Base-by-base conservation (phyloP, 2,329 filamentous ascomycete species). In the Ascochyta clinopodiicola region DNA sequence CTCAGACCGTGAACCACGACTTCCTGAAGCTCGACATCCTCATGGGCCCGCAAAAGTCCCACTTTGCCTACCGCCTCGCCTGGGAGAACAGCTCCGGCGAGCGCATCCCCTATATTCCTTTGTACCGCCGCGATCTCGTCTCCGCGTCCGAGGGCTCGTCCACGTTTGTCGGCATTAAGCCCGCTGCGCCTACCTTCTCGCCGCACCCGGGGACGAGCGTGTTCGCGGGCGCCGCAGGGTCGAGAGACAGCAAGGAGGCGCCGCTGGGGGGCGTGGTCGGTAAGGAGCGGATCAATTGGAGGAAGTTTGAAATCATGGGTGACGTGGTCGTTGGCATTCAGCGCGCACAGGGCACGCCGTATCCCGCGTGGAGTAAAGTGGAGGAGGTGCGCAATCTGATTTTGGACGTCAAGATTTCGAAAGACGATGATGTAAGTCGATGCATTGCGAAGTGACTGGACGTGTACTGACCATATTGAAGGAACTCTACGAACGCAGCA, bases 11-110 rank as follows among this genome's bases (percentile, higher is more conserved):
- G 0, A 88, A 90, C 64, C 96, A 93, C 74, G 88, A 92, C 59
- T 98, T 96, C 72, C 89, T 94, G 72, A 87, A 92, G 59, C 81
- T 98, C 25, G 90, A 92, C 44, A 89, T 97, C 59, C 82, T 99
- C 55, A 98, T 99, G 95, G 87, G 91, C 31, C 91, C 91, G 4
- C 89, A 94, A 65, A 95, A 95, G 77, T 94, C 91, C 61, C 90
- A 97, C 73, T 96, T 93, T 62, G 91, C 94, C 8, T 99, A 99
- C 76, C 90, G 95, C n/a, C 80, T 98, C 27, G 95, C 95, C 0
- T 98, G 95, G 93, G 93, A 97, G 66, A 99, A 98, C 72, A 96
- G 92, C 17, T 89, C 92, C 1, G 81, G 90, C 10, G 92, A 96
- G 62, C 86, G 93, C 27, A 98, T 99, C 40, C 95, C 95, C 0